Evolutionary conservation across 352 stramenopile genomes (phyloP), one percentile per base, ranked within the genome.

Genomic region (Blastocystis hominis): DNA sequence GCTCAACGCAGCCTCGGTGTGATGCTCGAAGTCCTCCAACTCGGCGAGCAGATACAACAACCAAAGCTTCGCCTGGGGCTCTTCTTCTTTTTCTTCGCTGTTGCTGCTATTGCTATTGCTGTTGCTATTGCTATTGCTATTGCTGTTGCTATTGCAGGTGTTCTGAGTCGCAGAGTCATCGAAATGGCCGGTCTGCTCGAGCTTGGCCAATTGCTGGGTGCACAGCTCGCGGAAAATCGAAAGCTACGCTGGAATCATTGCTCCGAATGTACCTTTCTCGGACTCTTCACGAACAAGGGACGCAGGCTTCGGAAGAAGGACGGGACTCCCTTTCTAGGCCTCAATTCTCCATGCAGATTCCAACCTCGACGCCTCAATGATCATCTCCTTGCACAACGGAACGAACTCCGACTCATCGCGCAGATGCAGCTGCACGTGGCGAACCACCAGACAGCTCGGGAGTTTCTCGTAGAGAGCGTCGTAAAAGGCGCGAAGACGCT

Each of bases 301-400:
- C 34, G 7, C 40, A 80, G 40, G n/a, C 38, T 80, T 0, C n/a
- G 47, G 55, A 80, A 80, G 70, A 80, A 61, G 20, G 70, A 80
- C 30, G 70, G 70, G 40, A 80, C 36, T 13, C 70, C 70, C 55
- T 80, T 80, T 1, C 50, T 59, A 59, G 10, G 2, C 50, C n/a
- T 59, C 50, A 59, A 13, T 3, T 20, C 50, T 59, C 10, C 50
- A n/a, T 59, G 13, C 50, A 30, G 50, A 59, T 20, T 36, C 56
- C 56, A 34, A 38, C 56, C 72, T 46, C 24, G 68, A 17, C 10
- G 47, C 72, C 10, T 64, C 36, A 6, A 40, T 13, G 20, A 64
- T 20, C 50, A 47, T 38, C 20, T 17, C 10, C 1, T 66, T n/a
- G n/a, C 44, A 84, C 4, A 68, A 34, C 3, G 13, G 15, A 50